Percentiles rank a stretch among this genome's conserved stretches.
Evolutionary conservation across 169 alveolate species (phyloP).

Genomic region (Theileria equi): DNA sequence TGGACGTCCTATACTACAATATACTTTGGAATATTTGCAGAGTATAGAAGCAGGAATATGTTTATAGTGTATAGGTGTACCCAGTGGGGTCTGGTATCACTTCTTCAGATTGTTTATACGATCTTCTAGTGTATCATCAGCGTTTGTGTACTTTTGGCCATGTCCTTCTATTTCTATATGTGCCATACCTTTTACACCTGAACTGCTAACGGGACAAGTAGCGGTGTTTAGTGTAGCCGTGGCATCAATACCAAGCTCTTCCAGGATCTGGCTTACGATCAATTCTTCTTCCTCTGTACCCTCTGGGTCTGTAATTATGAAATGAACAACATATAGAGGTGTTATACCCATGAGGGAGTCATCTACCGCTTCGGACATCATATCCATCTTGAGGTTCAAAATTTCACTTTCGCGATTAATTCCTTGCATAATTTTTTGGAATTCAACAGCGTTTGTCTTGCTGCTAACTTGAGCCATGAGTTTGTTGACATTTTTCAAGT

Average conservation of each 20-base stretch:
- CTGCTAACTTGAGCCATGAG: conserved; percentile 36
- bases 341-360: conserved; percentile 7
- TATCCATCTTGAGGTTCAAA: conserved; percentile 45
- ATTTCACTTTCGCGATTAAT: conserved; percentile 29
- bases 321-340: background rate
- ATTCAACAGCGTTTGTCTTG: conserved; percentile 35
- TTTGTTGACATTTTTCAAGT: conserved; percentile 43
- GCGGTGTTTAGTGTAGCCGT: conserved; percentile 13
- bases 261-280: conserved; percentile 41
- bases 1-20: too few species aligned
- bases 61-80: too few species aligned
- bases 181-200: background rate
- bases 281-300: conserved; percentile 38
- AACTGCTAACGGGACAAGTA: background rate
- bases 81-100: too few species aligned
- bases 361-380: conserved; percentile 56
- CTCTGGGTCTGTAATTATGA: conserved; percentile 26
- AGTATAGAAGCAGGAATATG: too few species aligned
- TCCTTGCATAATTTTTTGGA: conserved; percentile 32
- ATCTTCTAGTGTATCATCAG: conserved; percentile 6
- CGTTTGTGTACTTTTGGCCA: conserved; percentile 1
- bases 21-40: too few species aligned
- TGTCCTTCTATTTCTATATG: too few species aligned
- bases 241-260: conserved; percentile 54
- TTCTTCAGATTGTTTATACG: conserved; percentile 30